A percentile compares a stretch with the other conserved stretches of the same genome.
phyloP scores from a whole-genome alignment of 2,329 filamentous ascomycete species.

The Penicillium brevicompactum region DNA sequence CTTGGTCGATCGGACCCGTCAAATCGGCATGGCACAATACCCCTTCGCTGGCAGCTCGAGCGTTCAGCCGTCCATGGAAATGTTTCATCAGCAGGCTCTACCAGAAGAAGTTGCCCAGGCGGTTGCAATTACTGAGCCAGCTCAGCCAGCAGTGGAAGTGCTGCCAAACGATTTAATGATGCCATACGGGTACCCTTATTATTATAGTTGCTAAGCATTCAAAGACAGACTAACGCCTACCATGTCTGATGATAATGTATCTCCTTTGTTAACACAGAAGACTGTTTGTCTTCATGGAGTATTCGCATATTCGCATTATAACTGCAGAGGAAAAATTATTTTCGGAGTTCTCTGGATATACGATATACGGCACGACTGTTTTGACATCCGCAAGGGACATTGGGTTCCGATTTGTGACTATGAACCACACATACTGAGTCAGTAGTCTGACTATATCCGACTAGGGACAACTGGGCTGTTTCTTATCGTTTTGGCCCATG shows the following conservation, averaged over 20 bases:
- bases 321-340: no score
- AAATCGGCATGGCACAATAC: background rate
- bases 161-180: constrained; percentile 19
- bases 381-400: no score
- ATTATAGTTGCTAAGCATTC: constrained; percentile 27
- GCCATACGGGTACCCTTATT: constrained; percentile 28
- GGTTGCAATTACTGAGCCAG: constrained; percentile 5
- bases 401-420: no score
- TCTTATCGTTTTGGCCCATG: background rate
- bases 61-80: constrained; percentile 12
- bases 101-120: background rate
- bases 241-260: constrained; percentile 15
- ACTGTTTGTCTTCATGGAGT: no score
- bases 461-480: background rate
- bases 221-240: background rate
- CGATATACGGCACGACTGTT: background rate
- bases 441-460: no score
- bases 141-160: constrained; percentile 8
- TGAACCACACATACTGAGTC: background rate
- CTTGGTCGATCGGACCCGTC: constrained; percentile 1
- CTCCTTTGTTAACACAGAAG: background rate
- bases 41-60: constrained; percentile 13
- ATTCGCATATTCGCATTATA: no score
- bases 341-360: background rate
- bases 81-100: constrained; percentile 8